Evolutionary conservation across 257 asterid genomes (phyloP).

Genomic region (Haberlea rhodopensis): DNA sequence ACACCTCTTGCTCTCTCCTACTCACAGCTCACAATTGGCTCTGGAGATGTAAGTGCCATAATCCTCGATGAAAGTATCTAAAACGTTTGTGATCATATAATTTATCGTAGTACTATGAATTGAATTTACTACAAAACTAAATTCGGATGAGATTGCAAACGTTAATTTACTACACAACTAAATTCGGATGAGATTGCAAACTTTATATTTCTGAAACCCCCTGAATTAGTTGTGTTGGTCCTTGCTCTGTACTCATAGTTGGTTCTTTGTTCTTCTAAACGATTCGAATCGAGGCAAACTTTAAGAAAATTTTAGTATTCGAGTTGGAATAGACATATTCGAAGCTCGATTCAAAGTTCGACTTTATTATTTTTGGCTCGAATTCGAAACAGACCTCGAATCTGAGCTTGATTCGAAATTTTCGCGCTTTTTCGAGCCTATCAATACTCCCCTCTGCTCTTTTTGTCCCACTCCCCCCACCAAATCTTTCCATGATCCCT

Average conservation of each 20-base stretch:
- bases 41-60: conserved; percentile 53
- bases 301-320: too few relatives aligned
- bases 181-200: not conserved
- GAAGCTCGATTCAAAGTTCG: too few relatives aligned
- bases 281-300: too few relatives aligned
- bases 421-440: too few relatives aligned
- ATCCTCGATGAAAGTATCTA: not conserved
- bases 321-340: too few relatives aligned
- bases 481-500: too few relatives aligned
- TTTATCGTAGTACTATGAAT: not conserved
- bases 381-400: too few relatives aligned
- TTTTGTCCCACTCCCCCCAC: too few relatives aligned
- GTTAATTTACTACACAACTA: not conserved
- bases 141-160: not conserved
- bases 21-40: conserved; percentile 54
- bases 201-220: not conserved
- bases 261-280: too few relatives aligned
- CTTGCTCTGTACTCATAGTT: not conserved
- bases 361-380: too few relatives aligned
- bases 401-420: too few relatives aligned
- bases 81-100: not conserved
- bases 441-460: too few relatives aligned
- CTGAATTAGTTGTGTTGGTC: not conserved
- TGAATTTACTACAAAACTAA: not conserved
- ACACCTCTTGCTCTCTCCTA: conserved; percentile 58